Evolutionary conservation across 106 monocot species (phyloP).

Genomic region (Allium fistulosum): DNA sequence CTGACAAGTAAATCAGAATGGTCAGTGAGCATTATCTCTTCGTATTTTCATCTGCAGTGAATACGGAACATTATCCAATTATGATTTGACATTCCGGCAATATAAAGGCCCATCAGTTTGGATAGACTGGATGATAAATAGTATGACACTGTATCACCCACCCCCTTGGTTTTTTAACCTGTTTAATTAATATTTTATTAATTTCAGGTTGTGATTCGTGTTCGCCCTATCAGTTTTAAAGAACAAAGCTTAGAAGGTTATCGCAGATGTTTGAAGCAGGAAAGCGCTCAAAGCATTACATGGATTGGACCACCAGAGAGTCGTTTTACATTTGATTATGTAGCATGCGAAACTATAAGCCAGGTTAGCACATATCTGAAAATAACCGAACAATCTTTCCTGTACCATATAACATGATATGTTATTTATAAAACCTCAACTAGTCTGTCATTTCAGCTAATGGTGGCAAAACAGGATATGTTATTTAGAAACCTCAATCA

Average conservation of each 20-base stretch:
- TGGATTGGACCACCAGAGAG: conserved; percentile 83
- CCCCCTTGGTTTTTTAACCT: neutral
- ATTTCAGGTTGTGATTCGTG: conserved; percentile 78
- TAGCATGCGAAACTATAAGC: conserved; percentile 80
- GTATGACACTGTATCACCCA: neutral
- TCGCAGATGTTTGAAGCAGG: conserved; percentile 85
- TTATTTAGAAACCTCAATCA: neutral
- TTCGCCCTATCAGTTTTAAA: conserved; percentile 63
- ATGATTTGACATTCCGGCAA: neutral
- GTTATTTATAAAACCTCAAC: too few relatives aligned
- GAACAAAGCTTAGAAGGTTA: conserved; percentile 56
- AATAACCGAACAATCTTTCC: too few relatives aligned
- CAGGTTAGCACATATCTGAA: conserved; percentile 35
- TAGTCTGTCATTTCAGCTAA: too few relatives aligned
- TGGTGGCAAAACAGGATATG: too few relatives aligned
- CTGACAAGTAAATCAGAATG: too few relatives aligned
- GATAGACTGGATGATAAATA: neutral
- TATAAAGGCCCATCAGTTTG: neutral
- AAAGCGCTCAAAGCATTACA: conserved; percentile 61
- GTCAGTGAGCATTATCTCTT: too few relatives aligned
- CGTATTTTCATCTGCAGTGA: too few relatives aligned
- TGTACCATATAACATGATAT: too few relatives aligned
- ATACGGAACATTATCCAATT: neutral
- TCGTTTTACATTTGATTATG: conserved; percentile 87
- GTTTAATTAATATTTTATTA: neutral